Evolutionary conservation across 129 eudicot genomes (phyloP), one percentile per base, ranked within the genome.

Genomic region (Artemisia tridentata): DNA sequence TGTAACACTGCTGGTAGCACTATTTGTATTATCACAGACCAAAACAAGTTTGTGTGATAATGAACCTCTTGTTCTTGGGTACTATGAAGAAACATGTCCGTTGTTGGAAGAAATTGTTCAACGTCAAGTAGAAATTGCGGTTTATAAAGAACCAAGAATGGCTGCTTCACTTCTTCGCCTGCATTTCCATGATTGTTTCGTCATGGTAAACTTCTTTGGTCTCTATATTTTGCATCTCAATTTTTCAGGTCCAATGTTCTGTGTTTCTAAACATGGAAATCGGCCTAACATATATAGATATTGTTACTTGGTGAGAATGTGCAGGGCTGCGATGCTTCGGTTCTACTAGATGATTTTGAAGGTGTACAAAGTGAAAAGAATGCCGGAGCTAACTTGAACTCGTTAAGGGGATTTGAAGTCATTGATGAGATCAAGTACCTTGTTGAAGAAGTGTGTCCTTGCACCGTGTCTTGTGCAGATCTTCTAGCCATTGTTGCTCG

Each of bases 101-200:
- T 53, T 68, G 45, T 78, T 77, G 12, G 92, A 87, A 71, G 79
- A 84, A 15, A 73, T 87, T 3, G 85, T 87, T 74, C 78, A 34
- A 10, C 78, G 80, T 38, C 74, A 72, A 72, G 88, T 84, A 41
- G 78, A 79, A 74, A 81, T 76, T 23, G 84, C 80, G 61, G 80
- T 84, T 17, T 67, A 71, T 29, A 79, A 71, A 79, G 86, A 87
- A 67, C 92, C 92, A 15, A 69, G 89, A 52, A 80, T 84, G 82
- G 88, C 92, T 11, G 88, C 92, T 49, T 82, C 88, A 5, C 85
- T 86, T 78, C 86, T 86, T 53, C 83, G 88, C 63, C 52, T 86
- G 56, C 92, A 86, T 74, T 86, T 86, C 78, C 92, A 86, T 63
- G 92, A 83, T 29, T 86, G 92, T 55, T 86, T 86, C 67, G 92